These are phyloP conservation scores for Rhodotorula diobovata DNA, from an alignment of 768 basidiomycete genomes.

Conservation along the genomic window DNA sequence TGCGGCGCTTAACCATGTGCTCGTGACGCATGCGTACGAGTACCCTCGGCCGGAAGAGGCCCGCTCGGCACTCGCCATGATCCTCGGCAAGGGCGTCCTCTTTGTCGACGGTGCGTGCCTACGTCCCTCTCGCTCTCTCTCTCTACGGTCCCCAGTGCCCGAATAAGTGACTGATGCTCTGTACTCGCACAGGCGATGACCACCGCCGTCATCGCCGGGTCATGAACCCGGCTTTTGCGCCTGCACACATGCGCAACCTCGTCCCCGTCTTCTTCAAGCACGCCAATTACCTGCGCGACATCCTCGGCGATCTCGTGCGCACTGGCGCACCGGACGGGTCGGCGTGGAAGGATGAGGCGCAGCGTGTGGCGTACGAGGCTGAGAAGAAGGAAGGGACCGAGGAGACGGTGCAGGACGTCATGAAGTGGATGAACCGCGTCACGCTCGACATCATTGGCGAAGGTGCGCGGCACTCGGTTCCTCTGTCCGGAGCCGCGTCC, in stretches of 20 bases:
- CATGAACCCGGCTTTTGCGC: constrained; percentile 28
- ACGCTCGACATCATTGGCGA: constrained; percentile 43
- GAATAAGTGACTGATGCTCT: no score
- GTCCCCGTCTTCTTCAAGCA: constrained; percentile 18
- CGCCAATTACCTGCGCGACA: constrained; percentile 8
- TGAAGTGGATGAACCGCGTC: constrained; percentile 43
- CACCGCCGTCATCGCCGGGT: constrained; percentile 33
- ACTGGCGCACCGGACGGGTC: neutral
- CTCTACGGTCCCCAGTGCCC: no score
- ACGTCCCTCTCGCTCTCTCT: neutral
- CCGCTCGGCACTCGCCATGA: neutral
- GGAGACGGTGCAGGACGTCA: constrained; percentile 43
- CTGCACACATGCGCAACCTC: neutral
- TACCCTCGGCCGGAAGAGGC: constrained; percentile 18
- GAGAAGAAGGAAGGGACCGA: neutral
- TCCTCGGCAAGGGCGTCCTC: constrained; percentile 27
- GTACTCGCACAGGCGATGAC: constrained; percentile 6
- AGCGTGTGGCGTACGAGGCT: neutral
- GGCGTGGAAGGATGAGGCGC: neutral
- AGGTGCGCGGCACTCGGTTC: neutral
- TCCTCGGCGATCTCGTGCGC: neutral
- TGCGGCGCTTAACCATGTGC: constrained; percentile 26
- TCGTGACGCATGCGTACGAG: constrained; percentile 10
- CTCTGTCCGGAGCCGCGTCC: neutral
- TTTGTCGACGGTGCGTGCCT: constrained; percentile 17